A percentile compares a stretch with the other conserved stretches of the same genome.
Conservation (phyloP, 495 filamentous ascomycete species). For the Penicillium silybi region DNA sequence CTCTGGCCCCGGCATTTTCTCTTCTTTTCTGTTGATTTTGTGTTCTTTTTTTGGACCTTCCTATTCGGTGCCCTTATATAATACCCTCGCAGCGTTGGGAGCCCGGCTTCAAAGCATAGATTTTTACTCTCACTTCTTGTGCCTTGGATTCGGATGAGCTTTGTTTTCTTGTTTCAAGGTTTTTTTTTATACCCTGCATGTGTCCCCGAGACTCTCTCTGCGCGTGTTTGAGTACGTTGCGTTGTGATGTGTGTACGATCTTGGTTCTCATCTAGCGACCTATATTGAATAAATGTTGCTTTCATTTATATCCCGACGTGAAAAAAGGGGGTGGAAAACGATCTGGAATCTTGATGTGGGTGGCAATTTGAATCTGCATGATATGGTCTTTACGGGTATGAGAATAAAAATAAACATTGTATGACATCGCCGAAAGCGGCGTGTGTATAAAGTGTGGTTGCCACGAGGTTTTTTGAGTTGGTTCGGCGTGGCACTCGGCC, state of each 20-base stretch:
- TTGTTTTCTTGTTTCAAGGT: slow-evolving; percentile 11
- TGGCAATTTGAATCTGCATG: slow-evolving; percentile 10
- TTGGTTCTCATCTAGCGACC: slow-evolving; percentile 24
- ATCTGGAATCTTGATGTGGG: slow-evolving; percentile 5
- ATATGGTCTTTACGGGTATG: neutral
- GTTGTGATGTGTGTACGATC: slow-evolving; percentile 32
- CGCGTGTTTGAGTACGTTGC: slow-evolving; percentile 24
- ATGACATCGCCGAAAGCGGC: neutral
- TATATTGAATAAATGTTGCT: slow-evolving; percentile 17
- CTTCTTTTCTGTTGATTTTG: slow-evolving; percentile 1
- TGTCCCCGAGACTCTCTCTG: slow-evolving; percentile 8
- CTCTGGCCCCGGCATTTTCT: slow-evolving; percentile 1
- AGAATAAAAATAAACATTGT: neutral
- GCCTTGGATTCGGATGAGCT: slow-evolving; percentile 1
- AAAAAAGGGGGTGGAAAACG: neutral
- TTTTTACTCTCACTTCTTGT: slow-evolving; percentile 15
- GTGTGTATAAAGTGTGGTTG: neutral
- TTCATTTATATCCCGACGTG: neutral
- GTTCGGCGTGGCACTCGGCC: slow-evolving; percentile 3
- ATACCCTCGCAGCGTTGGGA: slow-evolving; percentile 30
- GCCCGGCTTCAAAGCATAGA: slow-evolving; percentile 23
- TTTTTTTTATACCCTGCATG: slow-evolving; percentile 29
- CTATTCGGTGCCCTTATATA: slow-evolving; percentile 25
- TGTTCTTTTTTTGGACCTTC: slow-evolving; percentile 16
- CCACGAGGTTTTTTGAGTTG: neutral